These are phyloP conservation scores for Fusarium nurragi DNA, from an alignment of 2,329 filamentous ascomycete species.

Conservation along the genomic window DNA sequence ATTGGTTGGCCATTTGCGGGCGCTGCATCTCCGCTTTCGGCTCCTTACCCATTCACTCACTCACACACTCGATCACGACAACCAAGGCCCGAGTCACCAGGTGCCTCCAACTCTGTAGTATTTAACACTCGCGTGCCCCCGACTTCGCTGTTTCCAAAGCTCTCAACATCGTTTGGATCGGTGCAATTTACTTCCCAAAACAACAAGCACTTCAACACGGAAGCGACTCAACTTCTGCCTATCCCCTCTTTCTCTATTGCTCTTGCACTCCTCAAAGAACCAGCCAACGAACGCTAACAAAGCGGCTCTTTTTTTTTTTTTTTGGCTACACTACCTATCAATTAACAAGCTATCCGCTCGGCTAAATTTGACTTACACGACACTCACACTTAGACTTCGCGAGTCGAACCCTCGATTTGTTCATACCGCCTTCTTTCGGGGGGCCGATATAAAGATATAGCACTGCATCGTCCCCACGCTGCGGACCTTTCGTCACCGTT, in stretches of 20 bases:
- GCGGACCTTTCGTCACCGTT: conserved; percentile 37
- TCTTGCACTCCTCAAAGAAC: conserved; percentile 13
- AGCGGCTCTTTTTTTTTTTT: conserved; percentile 30
- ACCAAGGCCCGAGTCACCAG: conserved; percentile 41
- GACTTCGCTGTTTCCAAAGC: conserved; percentile 33
- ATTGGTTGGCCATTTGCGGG: conserved; percentile 38
- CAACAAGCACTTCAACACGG: neutral
- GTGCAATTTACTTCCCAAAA: neutral
- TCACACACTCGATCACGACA: conserved; percentile 36
- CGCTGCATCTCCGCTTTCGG: conserved; percentile 45
- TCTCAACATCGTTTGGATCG: conserved; percentile 6
- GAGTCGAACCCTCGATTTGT: conserved; percentile 31
- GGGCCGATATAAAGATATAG: conserved; percentile 35
- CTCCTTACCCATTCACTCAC: conserved; percentile 41
- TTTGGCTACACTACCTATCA: conserved; percentile 17
- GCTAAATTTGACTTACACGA: conserved; percentile 40
- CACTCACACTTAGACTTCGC: conserved; percentile 29
- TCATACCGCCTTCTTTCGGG: conserved; percentile 33
- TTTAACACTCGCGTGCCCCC: conserved; percentile 41
- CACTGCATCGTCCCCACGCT: conserved; percentile 41
- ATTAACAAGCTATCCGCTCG: conserved; percentile 6
- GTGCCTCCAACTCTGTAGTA: conserved; percentile 40
- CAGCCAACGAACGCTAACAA: conserved; percentile 25
- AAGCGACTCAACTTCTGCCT: neutral
- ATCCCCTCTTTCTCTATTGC: neutral